Base-by-base conservation (phyloP, 495 filamentous ascomycete genomes). In the Aspergillus nidulans region DNA sequence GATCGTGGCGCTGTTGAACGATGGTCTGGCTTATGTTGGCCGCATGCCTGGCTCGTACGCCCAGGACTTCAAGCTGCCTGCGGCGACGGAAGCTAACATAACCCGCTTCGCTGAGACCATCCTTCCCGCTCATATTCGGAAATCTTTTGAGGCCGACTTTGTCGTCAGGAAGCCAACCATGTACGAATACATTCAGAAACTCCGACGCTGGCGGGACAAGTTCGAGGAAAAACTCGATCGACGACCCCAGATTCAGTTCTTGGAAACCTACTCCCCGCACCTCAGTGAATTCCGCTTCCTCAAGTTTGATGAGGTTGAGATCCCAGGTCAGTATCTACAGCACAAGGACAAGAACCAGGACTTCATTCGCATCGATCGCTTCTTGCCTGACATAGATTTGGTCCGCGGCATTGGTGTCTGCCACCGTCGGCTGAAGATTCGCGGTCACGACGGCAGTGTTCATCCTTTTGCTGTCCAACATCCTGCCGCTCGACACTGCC, bases 281-380 rank as follows among this genome's bases (percentile, higher is more conserved):
- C 82, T 99, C 42, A 96, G 90, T 73, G 95, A 97, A 66, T 97
- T 97, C 75, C 81, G 89, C 43, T 97, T 96, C 75, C 85, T 91
- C 64, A 97, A 96, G 66, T 96, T 97, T 59, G 95, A 99, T 67
- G 95, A 97, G 58, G 92, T 99, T 40, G 95, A 99, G 71, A 85
- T 99, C 41, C 95, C 95, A 1, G 95, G 95, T 1, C 95, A 99
- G 69, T 99, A 99, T 66, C 77, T 99, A 43, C 82, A 92, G 60
- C 95, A 95, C 69, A 91, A 91, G 64, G 95, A 99, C 66, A 97
- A 97, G 80, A 97, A 97, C 65, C 89, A 94, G 62, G 95, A 97
- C 66, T 97, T 99, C 63, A 85, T 97, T 53, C 86, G 90, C 24
- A 96, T 99, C 54, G 95, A 99, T 65, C 85, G 92, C 25, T 97